Percentiles rank a stretch among this genome's conserved stretches.
phyloP scores from a whole-genome alignment of 495 filamentous ascomycete species.

The Lasiosphaeria miniovina region DNA sequence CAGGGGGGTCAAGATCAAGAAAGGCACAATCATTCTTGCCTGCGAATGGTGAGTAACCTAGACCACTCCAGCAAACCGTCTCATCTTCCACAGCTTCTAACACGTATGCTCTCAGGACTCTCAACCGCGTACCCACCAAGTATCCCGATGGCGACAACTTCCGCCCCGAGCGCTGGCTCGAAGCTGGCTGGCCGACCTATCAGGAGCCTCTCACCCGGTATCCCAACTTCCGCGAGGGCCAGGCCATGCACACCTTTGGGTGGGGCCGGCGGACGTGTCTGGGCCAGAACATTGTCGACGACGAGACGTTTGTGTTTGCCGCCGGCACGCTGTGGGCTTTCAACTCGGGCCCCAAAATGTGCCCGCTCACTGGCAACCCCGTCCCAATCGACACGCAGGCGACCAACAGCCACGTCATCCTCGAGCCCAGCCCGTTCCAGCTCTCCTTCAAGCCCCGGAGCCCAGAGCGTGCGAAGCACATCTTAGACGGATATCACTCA shows the following conservation, averaged over 20 bases:
- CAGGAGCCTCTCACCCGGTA: constrained; percentile 49
- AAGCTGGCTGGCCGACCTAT: constrained; percentile 53
- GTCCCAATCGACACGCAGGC: constrained; percentile 50
- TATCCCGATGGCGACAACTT: constrained; percentile 54
- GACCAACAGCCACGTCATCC: constrained; percentile 48
- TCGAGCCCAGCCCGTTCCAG: constrained; percentile 44
- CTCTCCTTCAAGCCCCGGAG: constrained; percentile 39
- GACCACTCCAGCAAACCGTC: neutral
- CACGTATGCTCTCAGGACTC: constrained; percentile 33
- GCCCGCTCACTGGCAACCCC: constrained; percentile 37
- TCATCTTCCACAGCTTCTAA: constrained; percentile 4
- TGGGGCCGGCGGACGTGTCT: constrained; percentile 63
- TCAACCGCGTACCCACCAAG: constrained; percentile 46
- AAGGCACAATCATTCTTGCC: constrained; percentile 50
- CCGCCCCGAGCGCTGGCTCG: constrained; percentile 53
- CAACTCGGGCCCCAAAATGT: constrained; percentile 38
- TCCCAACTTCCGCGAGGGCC: constrained; percentile 51
- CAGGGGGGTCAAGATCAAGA: constrained; percentile 49
- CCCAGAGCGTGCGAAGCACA: constrained; percentile 27
- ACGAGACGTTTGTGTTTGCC: constrained; percentile 51
- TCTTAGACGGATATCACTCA: constrained; percentile 35
- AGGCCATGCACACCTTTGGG: constrained; percentile 54
- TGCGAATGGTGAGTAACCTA: constrained; percentile 48
- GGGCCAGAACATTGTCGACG: constrained; percentile 61
- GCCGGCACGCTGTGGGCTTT: constrained; percentile 51